phyloP scores from a whole-genome alignment of 345 rosid genomes.

The Kandelia obovata region DNA sequence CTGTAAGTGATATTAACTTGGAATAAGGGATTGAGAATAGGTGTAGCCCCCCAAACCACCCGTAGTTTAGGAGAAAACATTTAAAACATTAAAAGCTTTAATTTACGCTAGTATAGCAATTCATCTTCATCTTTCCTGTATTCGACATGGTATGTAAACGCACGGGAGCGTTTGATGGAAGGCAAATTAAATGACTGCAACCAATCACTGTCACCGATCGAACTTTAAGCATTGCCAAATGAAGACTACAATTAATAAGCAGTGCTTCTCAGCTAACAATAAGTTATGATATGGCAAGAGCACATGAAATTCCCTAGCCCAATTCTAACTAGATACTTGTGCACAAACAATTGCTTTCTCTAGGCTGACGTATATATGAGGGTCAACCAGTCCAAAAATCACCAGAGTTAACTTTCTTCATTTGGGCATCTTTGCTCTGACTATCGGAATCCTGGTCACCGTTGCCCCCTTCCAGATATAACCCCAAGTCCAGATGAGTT shows the following conservation, averaged over 20 bases:
- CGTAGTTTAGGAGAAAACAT: no score
- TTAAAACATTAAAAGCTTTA: no score
- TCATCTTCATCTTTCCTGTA: no score
- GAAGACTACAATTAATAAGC: slow-evolving; percentile 14
- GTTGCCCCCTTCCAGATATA: slow-evolving; percentile 48
- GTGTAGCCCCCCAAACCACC: no score
- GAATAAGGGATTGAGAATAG: no score
- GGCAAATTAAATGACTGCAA: no score
- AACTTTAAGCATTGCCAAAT: neutral
- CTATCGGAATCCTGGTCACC: slow-evolving; percentile 19
- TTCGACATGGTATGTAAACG: no score
- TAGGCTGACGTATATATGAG: neutral
- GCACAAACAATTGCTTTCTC: neutral
- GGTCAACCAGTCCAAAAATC: slow-evolving; percentile 21
- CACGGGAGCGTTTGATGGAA: no score
- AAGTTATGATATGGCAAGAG: neutral
- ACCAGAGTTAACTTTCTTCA: slow-evolving; percentile 19
- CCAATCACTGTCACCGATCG: neutral
- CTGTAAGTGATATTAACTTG: no score
- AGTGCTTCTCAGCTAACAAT: neutral
- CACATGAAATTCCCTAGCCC: neutral
- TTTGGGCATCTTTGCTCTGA: slow-evolving; percentile 28
- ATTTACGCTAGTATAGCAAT: no score
- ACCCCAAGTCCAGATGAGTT: slow-evolving; percentile 48
- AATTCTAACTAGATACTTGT: neutral